Conservation (phyloP, 1,284 basidiomycete species). For the Moniliophthora roreri region DNA sequence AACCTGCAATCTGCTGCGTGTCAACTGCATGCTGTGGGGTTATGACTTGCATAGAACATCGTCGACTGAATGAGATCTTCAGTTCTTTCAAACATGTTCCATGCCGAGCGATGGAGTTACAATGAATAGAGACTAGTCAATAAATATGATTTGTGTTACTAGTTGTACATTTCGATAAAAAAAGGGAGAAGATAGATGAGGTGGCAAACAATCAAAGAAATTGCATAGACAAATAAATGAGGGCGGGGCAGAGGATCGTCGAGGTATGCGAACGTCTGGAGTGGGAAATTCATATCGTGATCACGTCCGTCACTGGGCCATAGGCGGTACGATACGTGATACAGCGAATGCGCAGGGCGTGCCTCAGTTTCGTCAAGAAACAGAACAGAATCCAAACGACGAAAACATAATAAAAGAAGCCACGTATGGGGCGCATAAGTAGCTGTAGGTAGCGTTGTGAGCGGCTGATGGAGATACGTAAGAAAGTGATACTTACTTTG, state of each 20-base stretch:
- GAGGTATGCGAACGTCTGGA: slow-evolving; percentile 4
- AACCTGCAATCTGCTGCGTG: no score
- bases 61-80: no score
- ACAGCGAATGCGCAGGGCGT: slow-evolving; percentile 54
- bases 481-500: neutral
- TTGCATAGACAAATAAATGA: neutral
- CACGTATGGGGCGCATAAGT: slow-evolving; percentile 14
- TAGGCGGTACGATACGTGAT: slow-evolving; percentile 64
- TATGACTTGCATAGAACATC: no score
- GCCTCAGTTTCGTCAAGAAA: slow-evolving; percentile 38
- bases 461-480: no score
- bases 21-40: no score
- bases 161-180: no score
- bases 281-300: slow-evolving; percentile 41
- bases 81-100: no score
- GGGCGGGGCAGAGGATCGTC: neutral
- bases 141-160: no score
- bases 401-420: slow-evolving; percentile 27
- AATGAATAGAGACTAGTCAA: no score
- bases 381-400: slow-evolving; percentile 21
- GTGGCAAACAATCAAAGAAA: slow-evolving; percentile 5
- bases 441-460: neutral
- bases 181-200: neutral
- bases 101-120: no score
- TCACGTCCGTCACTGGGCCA: slow-evolving; percentile 62